phyloP scores from a whole-genome alignment of 2,329 filamentous ascomycete genomes.

The Penicillium aurantiogriseum region DNA sequence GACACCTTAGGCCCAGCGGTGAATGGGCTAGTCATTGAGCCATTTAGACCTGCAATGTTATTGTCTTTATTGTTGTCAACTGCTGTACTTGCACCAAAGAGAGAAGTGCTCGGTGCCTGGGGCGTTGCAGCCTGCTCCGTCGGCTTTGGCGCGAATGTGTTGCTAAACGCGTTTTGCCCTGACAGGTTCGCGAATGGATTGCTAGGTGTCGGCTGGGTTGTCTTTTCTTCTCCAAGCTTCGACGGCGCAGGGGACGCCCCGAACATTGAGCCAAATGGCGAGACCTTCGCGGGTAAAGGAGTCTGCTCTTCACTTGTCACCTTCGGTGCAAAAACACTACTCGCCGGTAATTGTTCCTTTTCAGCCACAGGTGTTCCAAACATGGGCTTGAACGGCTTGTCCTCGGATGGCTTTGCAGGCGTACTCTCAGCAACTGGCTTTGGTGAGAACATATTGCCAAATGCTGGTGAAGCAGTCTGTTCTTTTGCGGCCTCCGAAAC shows the following conservation, averaged over 20 bases:
- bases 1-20: not conserved
- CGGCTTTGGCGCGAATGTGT: constrained; percentile 13
- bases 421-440: constrained; percentile 3
- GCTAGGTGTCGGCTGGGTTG: not conserved
- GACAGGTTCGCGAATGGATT: constrained; percentile 9
- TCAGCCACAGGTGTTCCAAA: constrained; percentile 3
- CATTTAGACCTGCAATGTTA: not conserved
- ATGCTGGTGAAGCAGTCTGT: not conserved
- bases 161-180: constrained; percentile 4
- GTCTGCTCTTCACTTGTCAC: not conserved
- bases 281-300: constrained; percentile 12
- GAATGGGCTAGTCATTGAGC: not conserved
- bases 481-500: not conserved
- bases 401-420: not conserved
- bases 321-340: constrained; percentile 12
- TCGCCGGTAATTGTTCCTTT: not conserved
- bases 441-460: constrained; percentile 8
- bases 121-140: constrained; percentile 2
- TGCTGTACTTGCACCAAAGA: not conserved
- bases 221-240: not conserved
- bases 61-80: not conserved
- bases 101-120: not conserved
- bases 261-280: constrained; percentile 29
- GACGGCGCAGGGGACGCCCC: constrained; percentile 10
- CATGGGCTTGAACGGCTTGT: not conserved